Evolutionary conservation across 129 eudicot genomes (phyloP).

Genomic region (Calendula officinalis): DNA sequence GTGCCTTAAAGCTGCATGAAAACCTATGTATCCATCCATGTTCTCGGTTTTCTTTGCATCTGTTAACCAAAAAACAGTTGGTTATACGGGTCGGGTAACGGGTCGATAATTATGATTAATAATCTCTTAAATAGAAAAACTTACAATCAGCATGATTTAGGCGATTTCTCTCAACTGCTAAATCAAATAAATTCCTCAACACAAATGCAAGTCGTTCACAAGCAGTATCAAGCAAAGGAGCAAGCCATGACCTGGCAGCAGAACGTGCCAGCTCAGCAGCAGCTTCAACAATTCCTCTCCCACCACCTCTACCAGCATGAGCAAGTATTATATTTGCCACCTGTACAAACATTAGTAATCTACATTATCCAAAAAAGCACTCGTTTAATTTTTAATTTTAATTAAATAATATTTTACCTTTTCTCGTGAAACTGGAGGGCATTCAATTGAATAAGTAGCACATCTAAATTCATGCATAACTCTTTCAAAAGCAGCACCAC

Average conservation of each 20-base stretch:
- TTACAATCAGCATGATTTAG: constrained; percentile 47
- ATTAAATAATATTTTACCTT: constrained; percentile 39
- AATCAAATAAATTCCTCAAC: constrained; percentile 62
- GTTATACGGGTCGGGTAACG: not conserved
- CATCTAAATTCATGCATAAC: constrained; percentile 86
- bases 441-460: constrained; percentile 86
- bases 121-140: constrained; percentile 12
- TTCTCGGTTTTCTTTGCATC: constrained; percentile 56
- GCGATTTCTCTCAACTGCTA: constrained; percentile 67
- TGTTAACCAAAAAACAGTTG: constrained; percentile 11
- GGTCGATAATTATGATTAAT: not conserved
- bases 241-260: constrained; percentile 84
- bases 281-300: constrained; percentile 72
- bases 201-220: constrained; percentile 84
- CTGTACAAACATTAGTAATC: constrained; percentile 26
- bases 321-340: constrained; percentile 92
- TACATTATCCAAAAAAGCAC: not conserved
- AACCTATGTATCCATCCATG: constrained; percentile 82
- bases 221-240: constrained; percentile 82
- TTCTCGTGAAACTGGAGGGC: constrained; percentile 84
- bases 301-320: constrained; percentile 86
- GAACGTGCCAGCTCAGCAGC: constrained; percentile 92
- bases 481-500: constrained; percentile 94
- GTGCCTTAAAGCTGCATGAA: constrained; percentile 80
- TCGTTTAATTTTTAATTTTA: not conserved